Conservation (phyloP, 2,329 filamentous ascomycete species). For the Plenodomus tracheiphilus region DNA sequence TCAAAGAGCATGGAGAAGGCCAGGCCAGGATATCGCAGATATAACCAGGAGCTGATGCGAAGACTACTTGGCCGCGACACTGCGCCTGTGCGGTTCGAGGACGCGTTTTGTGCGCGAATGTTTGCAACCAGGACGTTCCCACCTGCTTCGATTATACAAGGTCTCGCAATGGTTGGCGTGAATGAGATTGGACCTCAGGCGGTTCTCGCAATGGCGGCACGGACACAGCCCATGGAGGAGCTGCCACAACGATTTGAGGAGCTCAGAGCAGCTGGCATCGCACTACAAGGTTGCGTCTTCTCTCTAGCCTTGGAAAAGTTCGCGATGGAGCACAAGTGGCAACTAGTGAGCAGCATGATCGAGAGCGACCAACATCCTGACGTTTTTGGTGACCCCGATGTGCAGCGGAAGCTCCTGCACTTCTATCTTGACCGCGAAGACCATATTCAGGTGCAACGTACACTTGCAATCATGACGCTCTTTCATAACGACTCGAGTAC, state of each 20-base stretch:
- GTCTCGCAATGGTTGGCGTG: conserved; percentile 72
- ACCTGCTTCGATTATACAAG: conserved; percentile 70
- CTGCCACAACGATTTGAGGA: conserved; percentile 64
- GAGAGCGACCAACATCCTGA: conserved; percentile 68
- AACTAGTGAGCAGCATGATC: conserved; percentile 57
- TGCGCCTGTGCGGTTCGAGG: conserved; percentile 54
- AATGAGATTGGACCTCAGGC: conserved; percentile 73
- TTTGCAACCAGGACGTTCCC: conserved; percentile 78
- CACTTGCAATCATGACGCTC: conserved; percentile 57
- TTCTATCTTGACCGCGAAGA: conserved; percentile 57
- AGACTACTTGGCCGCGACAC: conserved; percentile 47
- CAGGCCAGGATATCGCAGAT: conserved; percentile 12
- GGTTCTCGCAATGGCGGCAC: conserved; percentile 74
- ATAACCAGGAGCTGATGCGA: conserved; percentile 39
- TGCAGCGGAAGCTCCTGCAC: conserved; percentile 59
- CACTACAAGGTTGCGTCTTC: conserved; percentile 66
- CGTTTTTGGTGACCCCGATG: conserved; percentile 58
- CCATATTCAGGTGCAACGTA: conserved; percentile 57
- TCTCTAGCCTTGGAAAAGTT: conserved; percentile 67
- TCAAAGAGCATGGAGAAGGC: conserved; percentile 3
- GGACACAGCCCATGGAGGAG: conserved; percentile 60
- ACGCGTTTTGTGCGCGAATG: conserved; percentile 74
- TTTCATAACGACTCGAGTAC: conserved; percentile 41
- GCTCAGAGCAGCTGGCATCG: conserved; percentile 65
- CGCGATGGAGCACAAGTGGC: conserved; percentile 59